Base-by-base conservation (phyloP, 2,329 filamentous ascomycete species). In the Pseudomassariella vexata region DNA sequence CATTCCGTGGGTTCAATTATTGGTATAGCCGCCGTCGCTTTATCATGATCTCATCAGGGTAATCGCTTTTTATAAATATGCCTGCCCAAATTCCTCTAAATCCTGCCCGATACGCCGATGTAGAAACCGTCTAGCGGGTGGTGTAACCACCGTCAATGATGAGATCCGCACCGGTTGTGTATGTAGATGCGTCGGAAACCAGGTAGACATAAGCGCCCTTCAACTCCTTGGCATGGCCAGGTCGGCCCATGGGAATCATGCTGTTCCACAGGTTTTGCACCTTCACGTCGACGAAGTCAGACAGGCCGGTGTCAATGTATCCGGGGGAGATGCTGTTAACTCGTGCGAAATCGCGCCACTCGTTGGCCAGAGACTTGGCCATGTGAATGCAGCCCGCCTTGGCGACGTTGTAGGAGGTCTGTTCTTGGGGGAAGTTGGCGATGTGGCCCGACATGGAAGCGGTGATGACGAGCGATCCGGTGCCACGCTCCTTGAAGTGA, bases 121-220 rank as follows among this genome's bases (percentile, higher is more conserved):
- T n/a, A n/a, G n/a, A n/a, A 26, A 9, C 12, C 19, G 6, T 34
- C 37, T 56, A 57, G 40, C 55, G 46, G 47, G 36, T 44, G 44
- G 41, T 46, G 53, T 69, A 69, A 19, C 65, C 65, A 47, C 65
- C 65, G 51, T 70, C 66, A 41, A 70, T 64, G 37, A 69, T 38
- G 40, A 70, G 52, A 48, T 71, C 67, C 26, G 62, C 52, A 42
- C 66, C 79, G 22, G 78, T 82, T 16, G 74, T 79, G 57, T 79
- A 83, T 35, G 68, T 76, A 15, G 73, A 69, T 3, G 79, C 78
- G 53, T 82, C 77, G n/a, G 70, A 77, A 9, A 77, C 75, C 29
- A 83, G 64, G 53, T 79, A 82, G 29, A 82, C 55, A 51, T 74
- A 83, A 19, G 77, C 79, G 12, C 79, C 81, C 60, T 83, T 82